A percentile compares a stretch with the other conserved stretches of the same genome.
Conservation (phyloP, 192 early-diverging fungal genomes). For the Podila verticillata region DNA sequence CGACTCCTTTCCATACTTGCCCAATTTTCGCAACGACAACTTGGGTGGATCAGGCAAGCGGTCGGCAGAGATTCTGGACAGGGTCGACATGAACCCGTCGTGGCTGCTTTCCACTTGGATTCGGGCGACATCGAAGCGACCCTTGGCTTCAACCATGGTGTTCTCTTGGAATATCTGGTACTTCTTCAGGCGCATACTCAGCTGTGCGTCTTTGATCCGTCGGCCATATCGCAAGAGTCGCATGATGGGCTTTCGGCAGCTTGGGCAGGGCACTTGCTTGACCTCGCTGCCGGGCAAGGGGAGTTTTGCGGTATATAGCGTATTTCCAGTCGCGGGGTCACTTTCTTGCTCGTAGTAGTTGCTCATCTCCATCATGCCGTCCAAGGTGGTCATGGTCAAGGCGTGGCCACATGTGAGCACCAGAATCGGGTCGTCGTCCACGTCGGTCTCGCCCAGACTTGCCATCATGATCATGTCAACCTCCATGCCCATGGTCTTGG, state of each 20-base stretch:
- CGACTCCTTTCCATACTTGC: not conserved
- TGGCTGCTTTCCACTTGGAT: not conserved
- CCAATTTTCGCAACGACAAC: not conserved
- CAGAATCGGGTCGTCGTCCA: constrained; percentile 56
- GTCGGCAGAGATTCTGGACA: not conserved
- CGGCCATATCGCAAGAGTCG: constrained; percentile 48
- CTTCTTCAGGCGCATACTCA: constrained; percentile 40
- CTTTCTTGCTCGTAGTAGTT: constrained; percentile 41
- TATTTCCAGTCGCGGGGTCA: constrained; percentile 3
- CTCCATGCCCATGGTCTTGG: constrained; percentile 13
- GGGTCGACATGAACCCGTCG: not conserved
- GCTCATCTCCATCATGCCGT: constrained; percentile 56
- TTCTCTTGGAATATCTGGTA: not conserved
- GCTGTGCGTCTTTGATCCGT: constrained; percentile 35
- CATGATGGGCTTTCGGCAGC: constrained; percentile 58
- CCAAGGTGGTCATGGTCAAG: constrained; percentile 61
- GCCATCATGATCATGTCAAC: constrained; percentile 48
- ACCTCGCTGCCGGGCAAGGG: constrained; percentile 17
- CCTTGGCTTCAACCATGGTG: not conserved
- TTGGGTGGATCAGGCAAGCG: not conserved
- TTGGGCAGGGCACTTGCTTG: constrained; percentile 33
- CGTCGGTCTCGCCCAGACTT: constrained; percentile 51
- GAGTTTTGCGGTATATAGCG: constrained; percentile 16
- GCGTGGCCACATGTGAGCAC: constrained; percentile 61
- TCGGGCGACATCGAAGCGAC: constrained; percentile 4